Conservation (phyloP, 2,329 filamentous ascomycete genomes). For the Diaporthe capsici region DNA sequence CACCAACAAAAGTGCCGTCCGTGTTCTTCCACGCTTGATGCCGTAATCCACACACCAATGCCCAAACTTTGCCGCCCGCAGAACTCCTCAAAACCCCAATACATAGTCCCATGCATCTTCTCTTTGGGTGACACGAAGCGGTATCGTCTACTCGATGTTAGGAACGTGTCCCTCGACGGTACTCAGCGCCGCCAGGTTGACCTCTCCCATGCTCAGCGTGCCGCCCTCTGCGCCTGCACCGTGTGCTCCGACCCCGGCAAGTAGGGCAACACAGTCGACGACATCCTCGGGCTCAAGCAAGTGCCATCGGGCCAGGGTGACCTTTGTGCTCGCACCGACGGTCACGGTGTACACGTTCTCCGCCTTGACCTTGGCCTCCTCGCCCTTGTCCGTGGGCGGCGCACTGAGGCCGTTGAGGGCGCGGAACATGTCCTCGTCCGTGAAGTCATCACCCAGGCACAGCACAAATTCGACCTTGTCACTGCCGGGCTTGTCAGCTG, state of each 20-base stretch:
- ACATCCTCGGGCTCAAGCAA: slow-evolving; percentile 91
- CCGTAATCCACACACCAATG: slow-evolving; percentile 10
- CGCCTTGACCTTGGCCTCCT: slow-evolving; percentile 70
- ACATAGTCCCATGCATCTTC: not conserved
- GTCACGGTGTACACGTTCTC: slow-evolving; percentile 90
- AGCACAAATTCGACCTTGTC: slow-evolving; percentile 84
- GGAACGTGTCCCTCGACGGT: slow-evolving; percentile 68
- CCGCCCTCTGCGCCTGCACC: slow-evolving; percentile 48
- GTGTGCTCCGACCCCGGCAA: slow-evolving; percentile 61
- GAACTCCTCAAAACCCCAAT: slow-evolving; percentile 17
- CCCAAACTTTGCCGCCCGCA: not conserved
- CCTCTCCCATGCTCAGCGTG: slow-evolving; percentile 61
- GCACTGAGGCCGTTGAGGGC: slow-evolving; percentile 74
- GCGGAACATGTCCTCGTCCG: slow-evolving; percentile 97
- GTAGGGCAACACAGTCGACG: slow-evolving; percentile 75
- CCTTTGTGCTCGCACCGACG: slow-evolving; percentile 91
- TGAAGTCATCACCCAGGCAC: slow-evolving; percentile 95
- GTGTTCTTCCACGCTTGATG: slow-evolving; percentile 1
- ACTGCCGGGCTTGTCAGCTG: slow-evolving; percentile 50
- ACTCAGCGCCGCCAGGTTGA: slow-evolving; percentile 70
- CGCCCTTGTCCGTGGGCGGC: slow-evolving; percentile 59
- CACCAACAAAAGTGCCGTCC: slow-evolving; percentile 11
- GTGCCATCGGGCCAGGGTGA: slow-evolving; percentile 92
- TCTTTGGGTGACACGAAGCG: not conserved
- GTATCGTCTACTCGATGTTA: not conserved